Base-by-base conservation (phyloP, 1,284 basidiomycete species). In the Agaricales sp. region DNA sequence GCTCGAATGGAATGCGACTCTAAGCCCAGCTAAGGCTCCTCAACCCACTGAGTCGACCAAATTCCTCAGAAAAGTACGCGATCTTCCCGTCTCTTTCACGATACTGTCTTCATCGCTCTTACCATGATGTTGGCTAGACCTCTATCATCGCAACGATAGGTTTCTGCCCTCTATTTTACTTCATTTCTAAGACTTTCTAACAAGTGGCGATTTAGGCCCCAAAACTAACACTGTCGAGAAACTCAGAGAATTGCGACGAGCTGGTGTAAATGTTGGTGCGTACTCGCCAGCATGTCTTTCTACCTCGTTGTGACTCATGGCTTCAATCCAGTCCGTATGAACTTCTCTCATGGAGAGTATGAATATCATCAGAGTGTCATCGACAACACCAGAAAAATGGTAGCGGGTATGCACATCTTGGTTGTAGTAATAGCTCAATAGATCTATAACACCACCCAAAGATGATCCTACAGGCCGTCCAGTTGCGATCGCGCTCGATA, bases 331-430 rank as follows among this genome's bases (percentile, higher is more conserved):
- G 93, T 96, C 53, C 92, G 93, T 68, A 96, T 96, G 92, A 96
- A 97, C 77, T 95, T 95, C 67, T 95, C 92, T 50, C 92, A 96
- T 80, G 92, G 92, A 50, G 87, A 85, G 51, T 94, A 98, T 67
- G 91, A 92, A 61, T 96, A 94, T 67, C 94, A 98, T 71, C 91
- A 97, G 72, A 92, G 88, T 57, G 93, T 97, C 56, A 92, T 98
- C 63, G 91, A 97, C 74, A 96, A 97, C 74, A 88, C 92, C 47
- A 80, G 92, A 59, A 83, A 82, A 62, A 85, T 89, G 71, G 77
- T 90, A 52, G 80, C 78, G 45, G 67, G 88, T 90, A 58, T 57
- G 78, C 65, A 20, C 37, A 11, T 22, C 45, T 2, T 47, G 41
- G 44, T 49, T 22, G 20, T 46, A 13, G 25, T 13, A 19, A 21